These are phyloP conservation scores for Pseudogymnoascus sp. DNA, from an alignment of 2,329 filamentous ascomycete genomes.

Conservation along the genomic window DNA sequence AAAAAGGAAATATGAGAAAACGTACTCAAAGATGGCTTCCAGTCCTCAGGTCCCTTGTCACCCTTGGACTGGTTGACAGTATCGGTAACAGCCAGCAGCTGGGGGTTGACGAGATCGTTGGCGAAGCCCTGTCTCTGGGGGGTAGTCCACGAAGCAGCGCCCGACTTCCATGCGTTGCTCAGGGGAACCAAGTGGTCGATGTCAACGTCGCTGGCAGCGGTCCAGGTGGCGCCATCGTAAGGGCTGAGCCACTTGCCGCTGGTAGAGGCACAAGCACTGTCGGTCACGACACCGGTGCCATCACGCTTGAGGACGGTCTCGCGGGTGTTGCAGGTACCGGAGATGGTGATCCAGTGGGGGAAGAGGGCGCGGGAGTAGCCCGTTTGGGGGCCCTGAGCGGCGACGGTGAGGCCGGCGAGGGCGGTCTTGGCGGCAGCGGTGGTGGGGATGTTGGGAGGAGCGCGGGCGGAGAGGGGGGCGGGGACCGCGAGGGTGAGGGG, in stretches of 20 bases:
- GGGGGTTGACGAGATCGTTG: constrained; percentile 69
- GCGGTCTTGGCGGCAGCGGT: constrained; percentile 49
- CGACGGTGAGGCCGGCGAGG: constrained; percentile 53
- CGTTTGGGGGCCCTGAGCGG: constrained; percentile 45
- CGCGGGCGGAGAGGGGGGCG: constrained; percentile 25
- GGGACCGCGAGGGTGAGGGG: constrained; percentile 17
- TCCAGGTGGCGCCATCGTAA: constrained; percentile 69
- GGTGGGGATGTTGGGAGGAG: constrained; percentile 57
- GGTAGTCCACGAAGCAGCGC: constrained; percentile 66
- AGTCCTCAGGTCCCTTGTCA: constrained; percentile 66
- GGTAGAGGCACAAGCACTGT: constrained; percentile 54
- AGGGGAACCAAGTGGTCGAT: constrained; percentile 82
- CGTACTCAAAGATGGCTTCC: constrained; percentile 63
- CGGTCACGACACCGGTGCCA: constrained; percentile 54
- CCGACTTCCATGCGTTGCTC: constrained; percentile 76
- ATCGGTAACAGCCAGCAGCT: constrained; percentile 74
- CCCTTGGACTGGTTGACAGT: constrained; percentile 68
- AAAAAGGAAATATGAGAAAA: constrained; percentile 12
- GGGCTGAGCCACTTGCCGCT: constrained; percentile 65
- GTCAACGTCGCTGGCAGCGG: constrained; percentile 61
- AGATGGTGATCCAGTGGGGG: constrained; percentile 63
- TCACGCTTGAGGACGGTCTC: constrained; percentile 71
- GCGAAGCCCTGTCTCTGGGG: constrained; percentile 61
- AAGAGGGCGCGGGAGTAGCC: constrained; percentile 63
- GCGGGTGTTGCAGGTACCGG: constrained; percentile 62